Evolutionary conservation across 1,139 yeast species (phyloP), one percentile per base, ranked within the genome.

Genomic region (Hansenula lynferdii): DNA sequence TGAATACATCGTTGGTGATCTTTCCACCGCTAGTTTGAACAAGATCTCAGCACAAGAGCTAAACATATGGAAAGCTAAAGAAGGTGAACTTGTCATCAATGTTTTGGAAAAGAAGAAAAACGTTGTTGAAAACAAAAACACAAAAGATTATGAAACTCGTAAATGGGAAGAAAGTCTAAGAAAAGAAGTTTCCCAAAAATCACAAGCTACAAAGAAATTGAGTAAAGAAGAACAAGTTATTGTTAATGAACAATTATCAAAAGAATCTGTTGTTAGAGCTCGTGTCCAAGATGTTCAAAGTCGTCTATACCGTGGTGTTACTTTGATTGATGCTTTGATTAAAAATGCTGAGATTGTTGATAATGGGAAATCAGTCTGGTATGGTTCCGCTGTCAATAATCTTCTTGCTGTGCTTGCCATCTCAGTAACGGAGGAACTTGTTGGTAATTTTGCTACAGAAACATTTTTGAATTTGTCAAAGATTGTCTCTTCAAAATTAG

Each of bases 121-220:
- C 19, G 59, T 59, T 27, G 59, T 60, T 28, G 59, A 59, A 11
- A 66, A 68, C 35, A 85, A 84, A 53, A 85, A 85, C 55, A 63
- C 84, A 4, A 86, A 79, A 54, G 96, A 89, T 53, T 86, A 85
- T 55, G 95, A 85, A 51, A 85, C 89, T 14, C 69, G 76, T 45
- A 80, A 85, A 54, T 92, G 98, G 97, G 98, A 92, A 58, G 90
- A 83, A 52, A 75, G 75, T 37, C 73, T 92, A 34, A 77, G 90
- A 51, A 78, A 78, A 48, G 92, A 86, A 55, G 69, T 87, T 41
- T 81, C 83, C 2, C 67, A 70, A 41, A 81, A 80, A 58, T 67
- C 67, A 31, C 58, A 58, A 30, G 59, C 48, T 9, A 33, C 42
- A 14, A 77, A 72, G 60, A 84, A 82, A 53, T 66, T 82, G 36